Percentiles rank a stretch among this genome's conserved stretches.
phyloP scores from a whole-genome alignment of 2,329 filamentous ascomycete species.

The Capronia americana region DNA sequence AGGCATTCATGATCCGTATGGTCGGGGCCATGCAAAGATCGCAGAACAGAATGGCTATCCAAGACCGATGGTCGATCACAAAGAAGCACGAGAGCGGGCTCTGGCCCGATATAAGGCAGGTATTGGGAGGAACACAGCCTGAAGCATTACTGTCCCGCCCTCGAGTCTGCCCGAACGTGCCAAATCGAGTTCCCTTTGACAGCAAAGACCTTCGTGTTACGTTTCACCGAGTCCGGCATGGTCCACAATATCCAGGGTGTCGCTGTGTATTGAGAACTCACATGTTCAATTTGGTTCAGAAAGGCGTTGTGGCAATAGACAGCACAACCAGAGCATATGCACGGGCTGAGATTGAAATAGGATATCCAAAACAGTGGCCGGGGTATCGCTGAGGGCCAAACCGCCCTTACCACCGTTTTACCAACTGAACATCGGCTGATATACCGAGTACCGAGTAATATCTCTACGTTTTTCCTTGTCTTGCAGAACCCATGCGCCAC shows the following conservation, averaged over 20 bases:
- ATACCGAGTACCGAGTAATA: no score
- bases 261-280: not conserved
- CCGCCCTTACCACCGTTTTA: not conserved
- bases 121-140: slow-evolving; percentile 47
- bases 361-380: not conserved
- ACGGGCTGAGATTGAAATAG: not conserved
- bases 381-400: not conserved
- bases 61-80: slow-evolving; percentile 75
- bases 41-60: slow-evolving; percentile 76
- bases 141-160: not conserved
- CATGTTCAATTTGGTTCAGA: not conserved
- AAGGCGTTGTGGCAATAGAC: not conserved
- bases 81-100: slow-evolving; percentile 69
- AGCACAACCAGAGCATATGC: not conserved
- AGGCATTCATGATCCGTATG: slow-evolving; percentile 82
- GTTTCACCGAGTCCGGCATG: not conserved
- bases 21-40: slow-evolving; percentile 63
- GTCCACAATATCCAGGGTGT: not conserved
- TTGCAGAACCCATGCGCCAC: not conserved
- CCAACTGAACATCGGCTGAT: no score
- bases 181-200: not conserved
- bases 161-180: not conserved
- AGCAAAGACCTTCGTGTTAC: not conserved
- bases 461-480: not conserved
- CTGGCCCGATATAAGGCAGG: slow-evolving; percentile 74